Base-by-base conservation (phyloP, 2,329 filamentous ascomycete genomes). In the Lecanicillium sp. region DNA sequence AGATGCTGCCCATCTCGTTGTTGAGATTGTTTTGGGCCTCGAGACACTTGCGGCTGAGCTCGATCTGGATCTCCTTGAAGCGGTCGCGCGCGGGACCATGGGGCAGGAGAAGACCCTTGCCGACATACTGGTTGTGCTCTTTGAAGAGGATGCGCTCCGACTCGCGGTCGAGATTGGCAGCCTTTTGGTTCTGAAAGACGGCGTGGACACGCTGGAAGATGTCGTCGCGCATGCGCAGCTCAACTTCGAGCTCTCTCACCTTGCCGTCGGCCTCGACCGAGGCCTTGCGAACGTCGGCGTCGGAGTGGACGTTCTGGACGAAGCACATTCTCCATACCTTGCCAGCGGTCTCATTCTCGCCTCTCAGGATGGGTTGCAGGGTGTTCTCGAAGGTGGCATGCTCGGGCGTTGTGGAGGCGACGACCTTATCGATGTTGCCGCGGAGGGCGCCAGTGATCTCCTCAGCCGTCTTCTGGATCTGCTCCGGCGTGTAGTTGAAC, bases 21-120 rank as follows among this genome's bases (percentile, higher is more conserved):
- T 90, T 90, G 50, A 91, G 71, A 58, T 85, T 87, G 72, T 89
- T 90, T 61, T 86, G 80, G 66, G 88, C 88, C 49, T 81, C 74
- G 51, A 90, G 90, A 59, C 78, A 75, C 56, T 91, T 77, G 62
- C 85, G 78, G 55, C 82, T 86, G 48, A 93, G 71, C 11, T 86
- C 73, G 74, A 88, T 87, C 77, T 89, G 87, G 68, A 91, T 90
- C 65, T 85, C 85, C 72, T 90, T 91, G 76, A 91, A 91, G 37
- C 86, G 79, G 57, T 90, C 86, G 52, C 86, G 71, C 68, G 89
- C 72, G 4, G 76, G 70, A 1, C 86, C 86, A 20, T 79, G 78
- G 2, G 86, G 82, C 42, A 93, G 70, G 3, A 81, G 81, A 39
- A 93, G 69, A 12, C 87, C 87, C 63, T 89, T 90, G 46, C 79